phyloP scores from a whole-genome alignment of 768 basidiomycete genomes.

The Suillus variegatus region DNA sequence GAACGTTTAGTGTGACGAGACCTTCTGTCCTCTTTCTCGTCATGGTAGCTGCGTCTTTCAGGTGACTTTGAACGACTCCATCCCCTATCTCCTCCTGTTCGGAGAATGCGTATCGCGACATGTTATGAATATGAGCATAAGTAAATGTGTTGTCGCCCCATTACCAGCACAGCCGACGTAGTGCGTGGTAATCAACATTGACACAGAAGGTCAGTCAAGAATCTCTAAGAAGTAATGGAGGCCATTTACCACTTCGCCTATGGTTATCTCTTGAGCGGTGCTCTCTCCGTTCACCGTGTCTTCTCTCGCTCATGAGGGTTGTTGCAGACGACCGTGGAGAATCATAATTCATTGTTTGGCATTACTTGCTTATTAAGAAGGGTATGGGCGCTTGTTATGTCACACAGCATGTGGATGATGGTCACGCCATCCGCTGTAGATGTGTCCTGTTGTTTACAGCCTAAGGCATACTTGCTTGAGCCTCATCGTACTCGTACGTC shows the following conservation, averaged over 20 bases:
- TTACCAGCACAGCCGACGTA: conserved; percentile 11
- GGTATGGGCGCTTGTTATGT: too few relatives aligned
- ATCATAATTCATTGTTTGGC: background rate
- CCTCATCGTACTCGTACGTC: too few relatives aligned
- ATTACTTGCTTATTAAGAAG: background rate
- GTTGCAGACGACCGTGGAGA: background rate
- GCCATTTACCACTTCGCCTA: conserved; percentile 27
- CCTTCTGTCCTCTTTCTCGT: conserved; percentile 15
- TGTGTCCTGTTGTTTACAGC: too few relatives aligned
- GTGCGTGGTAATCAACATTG: conserved; percentile 28
- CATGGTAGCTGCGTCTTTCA: conserved; percentile 10
- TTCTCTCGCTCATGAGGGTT: conserved; percentile 18
- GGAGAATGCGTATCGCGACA: conserved; percentile 1
- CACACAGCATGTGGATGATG: too few relatives aligned
- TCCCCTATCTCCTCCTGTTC: conserved; percentile 21
- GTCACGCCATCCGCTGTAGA: too few relatives aligned
- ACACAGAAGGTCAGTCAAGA: conserved; percentile 23
- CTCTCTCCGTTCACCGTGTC: conserved; percentile 8
- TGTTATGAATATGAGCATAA: conserved; percentile 4
- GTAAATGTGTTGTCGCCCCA: conserved; percentile 19
- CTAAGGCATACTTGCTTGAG: too few relatives aligned
- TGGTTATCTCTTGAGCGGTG: conserved; percentile 9
- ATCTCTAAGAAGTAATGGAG: conserved; percentile 2
- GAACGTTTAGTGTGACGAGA: conserved; percentile 19
- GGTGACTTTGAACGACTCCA: conserved; percentile 29